phyloP scores from a whole-genome alignment of 1,284 basidiomycete species.

The Marasmius tenuissimus region DNA sequence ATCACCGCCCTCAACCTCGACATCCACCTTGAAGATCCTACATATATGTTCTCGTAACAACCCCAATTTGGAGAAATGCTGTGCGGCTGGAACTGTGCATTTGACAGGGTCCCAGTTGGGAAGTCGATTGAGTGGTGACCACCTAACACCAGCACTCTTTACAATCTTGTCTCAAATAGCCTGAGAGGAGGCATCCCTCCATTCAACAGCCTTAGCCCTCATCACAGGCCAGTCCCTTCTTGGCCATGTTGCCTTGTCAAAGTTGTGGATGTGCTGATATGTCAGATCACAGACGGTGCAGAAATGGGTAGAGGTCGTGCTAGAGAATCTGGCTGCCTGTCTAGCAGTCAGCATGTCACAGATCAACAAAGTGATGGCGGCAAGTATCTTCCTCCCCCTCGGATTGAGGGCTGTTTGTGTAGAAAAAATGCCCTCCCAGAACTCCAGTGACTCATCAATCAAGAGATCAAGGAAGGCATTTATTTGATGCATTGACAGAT shows the following conservation, averaged over 20 bases:
- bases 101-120: slow-evolving; percentile 35
- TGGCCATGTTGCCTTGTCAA: neutral
- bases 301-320: slow-evolving; percentile 22
- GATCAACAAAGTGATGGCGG: slow-evolving; percentile 24
- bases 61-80: slow-evolving; percentile 35
- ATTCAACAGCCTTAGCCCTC: neutral
- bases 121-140: slow-evolving; percentile 10
- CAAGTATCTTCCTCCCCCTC: slow-evolving; percentile 2
- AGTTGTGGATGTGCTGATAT: neutral
- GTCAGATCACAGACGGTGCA: slow-evolving; percentile 18
- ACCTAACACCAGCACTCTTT: neutral
- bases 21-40: slow-evolving; percentile 26
- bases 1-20: slow-evolving; percentile 3
- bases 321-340: slow-evolving; percentile 26
- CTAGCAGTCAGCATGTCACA: slow-evolving; percentile 35
- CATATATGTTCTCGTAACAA: slow-evolving; percentile 26
- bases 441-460: slow-evolving; percentile 3
- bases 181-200: neutral
- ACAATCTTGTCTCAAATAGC: neutral
- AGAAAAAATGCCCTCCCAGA: neutral
- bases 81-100: slow-evolving; percentile 5
- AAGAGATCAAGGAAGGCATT: slow-evolving; percentile 22
- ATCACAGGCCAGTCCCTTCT: neutral
- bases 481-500: slow-evolving; percentile 23
- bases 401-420: neutral